A percentile compares a stretch with the other conserved stretches of the same genome.
Conservation (phyloP, 2,329 filamentous ascomycete genomes). For the Paracoccidioides lutzii region DNA sequence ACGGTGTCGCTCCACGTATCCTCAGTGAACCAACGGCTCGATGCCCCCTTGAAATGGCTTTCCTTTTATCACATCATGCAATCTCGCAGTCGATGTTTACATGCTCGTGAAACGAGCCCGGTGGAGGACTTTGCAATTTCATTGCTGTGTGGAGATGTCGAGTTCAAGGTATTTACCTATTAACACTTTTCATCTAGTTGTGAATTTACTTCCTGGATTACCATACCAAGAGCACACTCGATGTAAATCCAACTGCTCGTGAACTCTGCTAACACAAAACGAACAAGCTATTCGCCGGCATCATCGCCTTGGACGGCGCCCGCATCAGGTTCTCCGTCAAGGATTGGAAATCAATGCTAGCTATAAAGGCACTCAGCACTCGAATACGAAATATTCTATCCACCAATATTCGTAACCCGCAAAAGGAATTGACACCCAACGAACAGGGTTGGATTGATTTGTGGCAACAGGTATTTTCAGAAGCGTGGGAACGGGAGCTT, state of each 20-base stretch:
- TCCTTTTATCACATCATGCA: constrained; percentile 98
- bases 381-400: constrained; percentile 64
- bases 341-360: constrained; percentile 84
- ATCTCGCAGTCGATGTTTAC: constrained; percentile 62
- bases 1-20: constrained; percentile 74
- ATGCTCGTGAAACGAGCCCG: constrained; percentile 77
- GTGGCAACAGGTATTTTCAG: constrained; percentile 54
- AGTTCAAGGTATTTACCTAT: constrained; percentile 54
- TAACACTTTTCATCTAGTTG: not conserved
- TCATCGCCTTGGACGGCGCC: constrained; percentile 78
- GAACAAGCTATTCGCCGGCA: constrained; percentile 64
- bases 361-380: constrained; percentile 66
- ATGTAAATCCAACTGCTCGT: not conserved
- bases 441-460: constrained; percentile 62
- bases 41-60: constrained; percentile 55
- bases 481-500: constrained; percentile 4
- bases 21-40: constrained; percentile 65
- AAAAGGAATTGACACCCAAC: constrained; percentile 39
- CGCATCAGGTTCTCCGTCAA: constrained; percentile 68
- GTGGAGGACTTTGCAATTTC: constrained; percentile 72
- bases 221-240: not conserved
- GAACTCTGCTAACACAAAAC: not conserved
- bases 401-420: constrained; percentile 45
- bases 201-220: not conserved
- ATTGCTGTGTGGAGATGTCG: constrained; percentile 75